Base-by-base conservation (phyloP, 2,329 filamentous ascomycete genomes). In the Monilinia fructicola region DNA sequence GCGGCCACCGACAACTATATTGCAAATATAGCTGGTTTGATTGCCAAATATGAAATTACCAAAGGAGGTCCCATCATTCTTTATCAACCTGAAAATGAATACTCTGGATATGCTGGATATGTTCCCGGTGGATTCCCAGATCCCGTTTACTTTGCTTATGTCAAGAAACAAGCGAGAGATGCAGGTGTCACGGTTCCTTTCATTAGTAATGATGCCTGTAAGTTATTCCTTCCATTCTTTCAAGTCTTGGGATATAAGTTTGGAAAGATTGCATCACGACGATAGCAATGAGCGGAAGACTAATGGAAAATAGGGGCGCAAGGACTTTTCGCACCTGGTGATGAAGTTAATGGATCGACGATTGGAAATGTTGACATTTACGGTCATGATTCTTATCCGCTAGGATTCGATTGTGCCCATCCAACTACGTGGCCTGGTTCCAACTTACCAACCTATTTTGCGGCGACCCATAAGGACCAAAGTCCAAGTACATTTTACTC, bases 51-150 rank as follows among this genome's bases (percentile, higher is more conserved):
- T 0, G 91, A 95, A 73, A 93, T 96, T 73, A 94, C 90, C 1
- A 91, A 93, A 63, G 91, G 90, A 0, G 92, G 92, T 0, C 91
- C 91, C 0, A 83, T 96, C 10, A 91, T 96, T 68, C 79, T 94
- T 1, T 83, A 90, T 53, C 92, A 96, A 75, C 88, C 90, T 0
- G 92, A 96, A 76, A 96, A 95, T 69, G 92, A 95, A 76, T 93
- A 94, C 74, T 87, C 84, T 0, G 77, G 79, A 23, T 81, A 81
- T 1, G 77, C 79, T 21, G 78, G 78, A 4, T 79, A 79, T 2
- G 78, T 83, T n/a, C 75, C 77, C 3, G 76, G 78, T 0, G 77
- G 78, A 2, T 91, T 89, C 70, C 89, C 89, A 0, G 87, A 92
- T 72, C 81, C 83, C 0, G 80, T 83, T 0, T 95, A 93, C 74